phyloP scores from a whole-genome alignment of 2,329 filamentous ascomycete species.

The Talaromyces sp. region DNA sequence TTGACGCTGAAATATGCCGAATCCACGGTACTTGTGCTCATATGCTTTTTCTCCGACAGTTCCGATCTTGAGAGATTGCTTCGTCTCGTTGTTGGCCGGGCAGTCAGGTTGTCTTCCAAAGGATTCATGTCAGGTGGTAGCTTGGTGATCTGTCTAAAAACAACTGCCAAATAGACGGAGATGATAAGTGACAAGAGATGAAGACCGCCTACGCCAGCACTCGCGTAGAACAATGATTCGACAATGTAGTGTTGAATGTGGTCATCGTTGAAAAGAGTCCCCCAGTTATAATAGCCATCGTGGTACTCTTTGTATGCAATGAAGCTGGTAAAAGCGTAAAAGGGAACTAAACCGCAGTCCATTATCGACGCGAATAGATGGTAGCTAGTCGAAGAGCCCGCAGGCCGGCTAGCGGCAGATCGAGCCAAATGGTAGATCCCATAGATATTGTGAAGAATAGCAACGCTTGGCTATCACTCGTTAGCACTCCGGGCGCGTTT shows the following conservation, averaged over 20 bases:
- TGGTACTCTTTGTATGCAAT: conserved; percentile 52
- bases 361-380: conserved; percentile 75
- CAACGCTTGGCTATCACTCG: conserved; percentile 66
- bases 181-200: conserved; percentile 68
- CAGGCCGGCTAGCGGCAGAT: conserved; percentile 65
- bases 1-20: conserved; percentile 35
- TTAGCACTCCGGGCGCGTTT: background rate
- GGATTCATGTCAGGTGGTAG: conserved; percentile 96
- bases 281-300: conserved; percentile 54
- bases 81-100: conserved; percentile 52
- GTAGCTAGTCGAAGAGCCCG: conserved; percentile 80
- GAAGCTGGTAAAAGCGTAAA: conserved; percentile 59
- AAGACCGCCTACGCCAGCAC: conserved; percentile 61
- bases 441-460: conserved; percentile 68
- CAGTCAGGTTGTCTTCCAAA: conserved; percentile 78
- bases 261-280: conserved; percentile 60
- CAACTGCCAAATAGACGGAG: conserved; percentile 69
- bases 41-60: conserved; percentile 55
- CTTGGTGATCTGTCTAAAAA: conserved; percentile 75
- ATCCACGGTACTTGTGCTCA: conserved; percentile 50
- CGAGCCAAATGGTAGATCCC: conserved; percentile 75
- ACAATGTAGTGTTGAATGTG: conserved; percentile 58
- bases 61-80: conserved; percentile 66
- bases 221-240: conserved; percentile 64
- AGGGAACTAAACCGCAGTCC: conserved; percentile 64